Evolutionary conservation across 768 basidiomycete species (phyloP).

Genomic region (Boletellus emodensis): DNA sequence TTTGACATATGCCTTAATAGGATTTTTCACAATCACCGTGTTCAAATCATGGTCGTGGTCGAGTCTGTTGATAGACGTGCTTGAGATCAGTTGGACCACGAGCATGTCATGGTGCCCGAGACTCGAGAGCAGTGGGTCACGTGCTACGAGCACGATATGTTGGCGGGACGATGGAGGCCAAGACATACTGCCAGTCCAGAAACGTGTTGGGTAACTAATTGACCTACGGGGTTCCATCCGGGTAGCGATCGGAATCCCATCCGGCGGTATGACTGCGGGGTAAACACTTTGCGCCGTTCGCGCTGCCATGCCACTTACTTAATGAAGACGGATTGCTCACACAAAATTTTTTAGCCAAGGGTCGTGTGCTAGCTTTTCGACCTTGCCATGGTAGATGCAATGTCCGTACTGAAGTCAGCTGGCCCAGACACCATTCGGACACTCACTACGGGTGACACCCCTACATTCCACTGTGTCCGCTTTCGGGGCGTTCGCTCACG

Average conservation of each 20-base stretch:
- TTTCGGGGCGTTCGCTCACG: not conserved
- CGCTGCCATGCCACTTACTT: not conserved
- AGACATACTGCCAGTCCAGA: not conserved
- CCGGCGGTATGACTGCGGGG: constrained; percentile 19
- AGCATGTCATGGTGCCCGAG: not conserved
- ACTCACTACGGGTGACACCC: not conserved
- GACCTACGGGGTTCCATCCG: constrained; percentile 2
- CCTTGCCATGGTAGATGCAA: not conserved
- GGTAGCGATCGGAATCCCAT: not conserved
- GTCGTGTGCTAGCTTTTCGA: not conserved
- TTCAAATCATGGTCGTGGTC: constrained; percentile 1
- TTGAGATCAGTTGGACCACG: constrained; percentile 8
- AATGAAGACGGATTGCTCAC: not conserved
- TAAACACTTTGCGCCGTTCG: constrained; percentile 23
- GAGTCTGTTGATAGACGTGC: constrained; percentile 17
- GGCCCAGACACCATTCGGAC: too few species aligned
- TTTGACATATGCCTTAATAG: not conserved
- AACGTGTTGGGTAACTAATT: constrained; percentile 3
- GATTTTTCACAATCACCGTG: not conserved
- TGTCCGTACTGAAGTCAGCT: too few species aligned
- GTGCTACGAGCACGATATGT: not conserved
- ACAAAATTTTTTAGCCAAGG: too few species aligned
- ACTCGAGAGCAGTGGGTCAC: not conserved
- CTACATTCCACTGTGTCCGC: not conserved
- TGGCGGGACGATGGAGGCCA: not conserved